These are phyloP conservation scores for Yamadazyma takamatsuzukensis DNA, from an alignment of 805 yeast species.

Conservation along the genomic window DNA sequence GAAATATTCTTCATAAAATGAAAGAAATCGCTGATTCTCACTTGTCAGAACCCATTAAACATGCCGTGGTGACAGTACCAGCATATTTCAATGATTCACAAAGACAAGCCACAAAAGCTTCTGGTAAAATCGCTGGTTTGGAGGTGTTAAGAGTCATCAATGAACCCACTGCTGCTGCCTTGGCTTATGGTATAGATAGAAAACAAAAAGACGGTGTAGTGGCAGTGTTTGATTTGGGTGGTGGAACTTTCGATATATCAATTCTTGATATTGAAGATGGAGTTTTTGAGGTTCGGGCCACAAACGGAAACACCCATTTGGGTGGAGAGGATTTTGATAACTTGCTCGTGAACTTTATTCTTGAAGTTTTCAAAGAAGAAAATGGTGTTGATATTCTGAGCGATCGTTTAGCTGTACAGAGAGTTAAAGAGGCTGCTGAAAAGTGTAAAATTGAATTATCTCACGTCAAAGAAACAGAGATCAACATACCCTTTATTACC, in stretches of 20 bases:
- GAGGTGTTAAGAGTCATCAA: conserved; percentile 73
- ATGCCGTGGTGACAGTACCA: conserved; percentile 82
- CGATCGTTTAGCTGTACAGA: conserved; percentile 61
- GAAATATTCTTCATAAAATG: conserved; percentile 61
- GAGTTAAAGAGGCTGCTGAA: conserved; percentile 79
- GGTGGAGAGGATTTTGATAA: conserved; percentile 88
- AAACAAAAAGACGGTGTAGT: conserved; percentile 48
- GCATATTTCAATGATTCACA: conserved; percentile 79
- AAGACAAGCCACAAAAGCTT: conserved; percentile 78
- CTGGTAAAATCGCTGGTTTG: conserved; percentile 73
- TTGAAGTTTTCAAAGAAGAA: conserved; percentile 53
- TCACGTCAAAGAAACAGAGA: conserved; percentile 55
- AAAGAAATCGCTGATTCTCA: conserved; percentile 61
- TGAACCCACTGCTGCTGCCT: conserved; percentile 85
- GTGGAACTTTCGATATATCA: conserved; percentile 83
- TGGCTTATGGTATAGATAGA: conserved; percentile 72
- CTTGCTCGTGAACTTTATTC: conserved; percentile 53
- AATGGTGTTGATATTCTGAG: conserved; percentile 46
- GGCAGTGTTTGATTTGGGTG: conserved; percentile 74
- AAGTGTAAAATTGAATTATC: conserved; percentile 72
- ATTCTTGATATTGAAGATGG: conserved; percentile 75
- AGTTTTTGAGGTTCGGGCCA: conserved; percentile 76
- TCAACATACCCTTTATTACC: conserved; percentile 67
- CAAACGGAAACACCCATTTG: conserved; percentile 80
- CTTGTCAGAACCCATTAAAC: conserved; percentile 44